Conservation (phyloP, 2,329 filamentous ascomycete genomes). For the Delphinella strobiligena region DNA sequence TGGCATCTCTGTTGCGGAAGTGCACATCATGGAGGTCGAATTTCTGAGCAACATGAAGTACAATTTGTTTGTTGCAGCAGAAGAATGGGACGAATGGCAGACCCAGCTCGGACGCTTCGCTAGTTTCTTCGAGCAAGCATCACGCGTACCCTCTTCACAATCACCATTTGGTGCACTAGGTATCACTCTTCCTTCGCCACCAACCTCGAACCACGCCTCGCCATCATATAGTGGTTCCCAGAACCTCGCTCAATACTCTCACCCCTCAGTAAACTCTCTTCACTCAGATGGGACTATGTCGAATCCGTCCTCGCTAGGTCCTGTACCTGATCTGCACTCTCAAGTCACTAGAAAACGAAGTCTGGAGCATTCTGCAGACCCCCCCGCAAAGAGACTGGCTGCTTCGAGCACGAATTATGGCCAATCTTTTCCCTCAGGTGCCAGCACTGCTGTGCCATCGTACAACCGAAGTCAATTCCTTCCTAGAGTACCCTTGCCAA, state of each 20-base stretch:
- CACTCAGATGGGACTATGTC: constrained; percentile 29
- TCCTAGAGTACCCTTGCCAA: constrained; percentile 48
- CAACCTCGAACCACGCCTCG: constrained; percentile 37
- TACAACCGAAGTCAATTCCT: background rate
- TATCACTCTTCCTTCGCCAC: constrained; percentile 39
- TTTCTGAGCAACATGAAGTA: constrained; percentile 98
- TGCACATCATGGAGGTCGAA: constrained; percentile 99
- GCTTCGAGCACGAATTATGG: background rate
- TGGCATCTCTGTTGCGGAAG: constrained; percentile 82
- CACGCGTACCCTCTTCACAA: constrained; percentile 26
- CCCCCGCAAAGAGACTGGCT: constrained; percentile 40
- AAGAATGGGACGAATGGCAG: constrained; percentile 83
- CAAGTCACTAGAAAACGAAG: constrained; percentile 41
- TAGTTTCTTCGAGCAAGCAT: constrained; percentile 66
- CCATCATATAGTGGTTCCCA: constrained; percentile 29
- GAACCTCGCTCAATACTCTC: constrained; percentile 14
- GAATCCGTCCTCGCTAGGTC: constrained; percentile 30
- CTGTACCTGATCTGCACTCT: constrained; percentile 27
- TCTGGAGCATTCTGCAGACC: constrained; percentile 43
- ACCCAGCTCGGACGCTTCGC: constrained; percentile 69
- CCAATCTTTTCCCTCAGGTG: background rate
- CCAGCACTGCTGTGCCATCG: background rate
- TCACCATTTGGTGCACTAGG: constrained; percentile 32
- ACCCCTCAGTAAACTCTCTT: constrained; percentile 26
- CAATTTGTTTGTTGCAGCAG: constrained; percentile 72